Base-by-base conservation (phyloP, 805 yeast genomes). In the Lipomyces japonicus region DNA sequence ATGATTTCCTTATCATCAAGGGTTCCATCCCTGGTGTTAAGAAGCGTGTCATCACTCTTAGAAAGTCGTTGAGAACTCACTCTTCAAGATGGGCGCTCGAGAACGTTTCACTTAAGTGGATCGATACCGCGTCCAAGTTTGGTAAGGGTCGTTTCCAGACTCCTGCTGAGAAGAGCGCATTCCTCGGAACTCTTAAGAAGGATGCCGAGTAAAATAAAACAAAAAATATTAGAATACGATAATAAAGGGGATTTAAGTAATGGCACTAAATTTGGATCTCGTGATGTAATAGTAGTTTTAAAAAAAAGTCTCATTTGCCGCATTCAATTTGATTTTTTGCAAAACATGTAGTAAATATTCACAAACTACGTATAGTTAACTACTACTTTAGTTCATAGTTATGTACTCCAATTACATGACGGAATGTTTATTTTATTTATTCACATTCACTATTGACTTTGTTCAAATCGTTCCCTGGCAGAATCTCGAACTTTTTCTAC, bases 121-220 rank as follows among this genome's bases (percentile, higher is more conserved):
- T 93, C 75, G 99, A 93, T 77, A 93, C 99, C 70, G 96, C 99
- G 74, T 93, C 98, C 72, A 90, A 91, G 80, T 93, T 93, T 90
- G 99, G 99, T 86, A 95, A 93, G 88, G 98, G 98, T 83, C 93
- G 98, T 85, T 93, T 93, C 97, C 99, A 93, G 82, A 93, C 99
- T 72, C 95, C 97, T 70, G 97, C 97, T 76, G 99, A 93, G 84
- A 95, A 95, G 90, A 89, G 84, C 73, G 95, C 98, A 73, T 93
- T 93, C 91, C 71, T 90, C 81, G 99, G 99, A 81, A 91, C 98
- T 72, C 85, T 93, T 75, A 93, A 93, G 95, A 54, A 54, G 53
- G 58, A 54, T 42, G 41, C 52, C 30, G 57, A 47, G 49, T 51
- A 44, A 51, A 42, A 24, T 14, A 35, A 36, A 41, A 28, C 22